phyloP scores from a whole-genome alignment of 441 rosid species.

The Iberis amara region DNA sequence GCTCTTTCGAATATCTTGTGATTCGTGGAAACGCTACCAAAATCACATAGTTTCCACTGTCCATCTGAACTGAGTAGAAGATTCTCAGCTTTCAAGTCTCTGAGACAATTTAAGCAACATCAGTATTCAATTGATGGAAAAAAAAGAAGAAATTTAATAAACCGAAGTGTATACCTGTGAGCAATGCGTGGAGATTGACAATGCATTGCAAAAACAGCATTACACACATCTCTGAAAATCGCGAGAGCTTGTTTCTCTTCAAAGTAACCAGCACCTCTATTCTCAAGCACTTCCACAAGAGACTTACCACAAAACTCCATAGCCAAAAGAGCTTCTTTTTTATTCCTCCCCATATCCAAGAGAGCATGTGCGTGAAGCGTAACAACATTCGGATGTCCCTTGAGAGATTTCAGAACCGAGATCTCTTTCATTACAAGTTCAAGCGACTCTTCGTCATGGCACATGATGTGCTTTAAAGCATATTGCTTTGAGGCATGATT shows the following conservation, averaged over 20 bases:
- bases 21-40: constrained; percentile 84
- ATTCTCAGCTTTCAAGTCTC: constrained; percentile 94
- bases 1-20: constrained; percentile 88
- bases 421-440: constrained; percentile 77
- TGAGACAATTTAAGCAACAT: constrained; percentile 30
- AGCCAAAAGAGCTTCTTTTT: constrained; percentile 80
- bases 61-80: constrained; percentile 75
- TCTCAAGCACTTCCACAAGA: constrained; percentile 69
- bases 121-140: neutral
- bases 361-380: constrained; percentile 58
- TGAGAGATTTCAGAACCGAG: constrained; percentile 66
- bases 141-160: neutral
- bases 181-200: constrained; percentile 81
- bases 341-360: constrained; percentile 80
- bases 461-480: constrained; percentile 88
- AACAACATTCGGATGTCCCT: constrained; percentile 85
- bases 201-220: constrained; percentile 97
- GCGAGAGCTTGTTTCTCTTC: constrained; percentile 75
- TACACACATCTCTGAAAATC: constrained; percentile 79
- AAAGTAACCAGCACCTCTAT: constrained; percentile 70
- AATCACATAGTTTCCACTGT: constrained; percentile 83
- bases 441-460: constrained; percentile 71
- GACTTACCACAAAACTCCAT: constrained; percentile 92
- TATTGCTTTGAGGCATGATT: constrained; percentile 63
- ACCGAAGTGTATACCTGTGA: constrained; percentile 51